Conservation (phyloP, 257 asterid genomes). For the Nicotiana sylvestris region DNA sequence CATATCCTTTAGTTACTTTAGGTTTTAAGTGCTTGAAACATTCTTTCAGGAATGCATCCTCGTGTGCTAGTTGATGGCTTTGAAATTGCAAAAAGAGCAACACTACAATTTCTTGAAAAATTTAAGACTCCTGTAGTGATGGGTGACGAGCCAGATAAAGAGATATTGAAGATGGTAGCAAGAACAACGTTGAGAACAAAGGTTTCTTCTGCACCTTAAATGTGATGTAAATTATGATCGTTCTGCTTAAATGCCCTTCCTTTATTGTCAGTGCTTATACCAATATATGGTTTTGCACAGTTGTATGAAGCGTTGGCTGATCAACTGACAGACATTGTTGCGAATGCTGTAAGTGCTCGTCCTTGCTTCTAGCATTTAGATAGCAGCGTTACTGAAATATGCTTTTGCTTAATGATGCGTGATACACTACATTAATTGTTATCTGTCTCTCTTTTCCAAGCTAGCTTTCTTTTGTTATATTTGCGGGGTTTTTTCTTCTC, state of each 20-base stretch:
- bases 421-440: not conserved
- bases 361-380: constrained; percentile 4
- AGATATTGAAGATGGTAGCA: constrained; percentile 95
- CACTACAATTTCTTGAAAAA: constrained; percentile 81
- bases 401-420: not conserved
- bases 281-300: constrained; percentile 34
- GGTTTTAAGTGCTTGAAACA: not conserved
- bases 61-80: constrained; percentile 96
- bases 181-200: constrained; percentile 94
- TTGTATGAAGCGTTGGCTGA: constrained; percentile 90
- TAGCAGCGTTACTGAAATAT: not conserved
- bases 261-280: not conserved
- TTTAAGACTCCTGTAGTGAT: constrained; percentile 92
- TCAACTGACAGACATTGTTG: constrained; percentile 83
- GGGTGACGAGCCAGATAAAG: constrained; percentile 93
- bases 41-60: constrained; percentile 90
- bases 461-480: not conserved
- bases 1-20: constrained; percentile 8
- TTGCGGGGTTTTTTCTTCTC: not conserved
- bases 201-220: constrained; percentile 35
- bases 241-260: constrained; percentile 2
- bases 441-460: not conserved
- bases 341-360: constrained; percentile 66
- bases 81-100: constrained; percentile 93
- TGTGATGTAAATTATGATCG: not conserved